Evolutionary conservation across 305 asterid species (phyloP), one percentile per base, ranked within the genome.

Genomic region (Solanum hybrid): DNA sequence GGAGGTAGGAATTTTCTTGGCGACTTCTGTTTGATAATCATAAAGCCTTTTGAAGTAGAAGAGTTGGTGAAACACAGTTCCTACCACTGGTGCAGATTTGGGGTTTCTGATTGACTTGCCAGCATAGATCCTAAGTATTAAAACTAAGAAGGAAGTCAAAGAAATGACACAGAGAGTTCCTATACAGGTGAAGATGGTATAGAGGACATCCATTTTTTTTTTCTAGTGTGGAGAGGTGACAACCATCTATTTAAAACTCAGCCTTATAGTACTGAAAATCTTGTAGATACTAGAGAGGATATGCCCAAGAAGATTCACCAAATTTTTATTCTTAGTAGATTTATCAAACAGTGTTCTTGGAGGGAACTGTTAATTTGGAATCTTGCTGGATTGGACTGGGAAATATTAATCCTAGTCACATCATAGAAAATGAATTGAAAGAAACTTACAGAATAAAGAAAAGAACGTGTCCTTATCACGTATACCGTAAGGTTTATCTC

Each of bases 61-160:
- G 26, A 95, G 92, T 91, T 94, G 96, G 88, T 93, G 90, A 39
- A 96, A 95, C 4, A 95, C 96, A 12, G 98, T 95, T 37, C 98
- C 97, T 12, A 90, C 88, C 9, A 96, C 97, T 0, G 97, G 98
- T 45, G 96, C 93, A 89, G 93, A 93, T 79, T 91, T 90, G 24
- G 82, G 90, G 76, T 88, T 88, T 26, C 88, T 79, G 90, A 94
- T 85, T 65, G 96, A 94, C 91, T 95, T 96, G 87, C 94, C 96
- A 8, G 37, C 4, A 87, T 93, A 90, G 13, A 93, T 90, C 92
- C 70, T 92, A 80, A 92, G 33, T 15, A 92, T 10, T 20, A 95
- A 86, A 57, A 92, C 33, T 70, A 92, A 89, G 87, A 94, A 20
- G 24, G 91, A 89, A 31, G 89, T 27, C 79, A 93, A 1, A 70